These are phyloP conservation scores for Fagus sylvatica DNA, from an alignment of 306 rosid genomes.

Conservation along the genomic window DNA sequence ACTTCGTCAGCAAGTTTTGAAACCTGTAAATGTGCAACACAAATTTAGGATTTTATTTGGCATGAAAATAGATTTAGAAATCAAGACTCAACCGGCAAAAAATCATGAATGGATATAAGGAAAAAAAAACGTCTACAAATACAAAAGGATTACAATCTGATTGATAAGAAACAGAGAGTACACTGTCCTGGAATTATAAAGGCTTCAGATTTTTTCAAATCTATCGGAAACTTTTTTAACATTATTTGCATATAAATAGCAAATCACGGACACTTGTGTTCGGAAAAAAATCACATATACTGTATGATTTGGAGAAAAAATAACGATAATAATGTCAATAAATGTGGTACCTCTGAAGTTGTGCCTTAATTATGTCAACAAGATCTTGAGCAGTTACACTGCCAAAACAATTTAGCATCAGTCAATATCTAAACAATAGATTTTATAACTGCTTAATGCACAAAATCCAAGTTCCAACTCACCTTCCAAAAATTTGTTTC, in stretches of 20 bases:
- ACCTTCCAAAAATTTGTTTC: constrained; percentile 92
- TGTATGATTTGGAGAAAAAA: not conserved
- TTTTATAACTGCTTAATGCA: constrained; percentile 7
- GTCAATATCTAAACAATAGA: constrained; percentile 19
- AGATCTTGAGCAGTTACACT: constrained; percentile 97
- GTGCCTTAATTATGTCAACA: constrained; percentile 96
- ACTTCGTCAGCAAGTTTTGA: too few relatives aligned
- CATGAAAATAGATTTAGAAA: not conserved
- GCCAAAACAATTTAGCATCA: constrained; percentile 36
- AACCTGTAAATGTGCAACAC: too few relatives aligned
- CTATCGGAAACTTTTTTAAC: not conserved
- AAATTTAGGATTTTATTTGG: too few relatives aligned
- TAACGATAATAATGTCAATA: not conserved
- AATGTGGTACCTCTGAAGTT: constrained; percentile 73
- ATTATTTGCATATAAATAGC: not conserved
- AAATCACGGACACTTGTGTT: not conserved
- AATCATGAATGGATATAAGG: not conserved
- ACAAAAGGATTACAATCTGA: not conserved
- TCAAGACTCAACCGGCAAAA: not conserved
- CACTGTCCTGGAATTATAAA: too few relatives aligned
- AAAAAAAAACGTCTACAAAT: not conserved
- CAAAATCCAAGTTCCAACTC: constrained; percentile 7
- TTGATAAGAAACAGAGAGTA: too few relatives aligned
- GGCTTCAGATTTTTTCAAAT: not conserved
- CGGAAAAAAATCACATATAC: not conserved